These are phyloP conservation scores for Cladophialophora carrionii DNA, from an alignment of 2,329 filamentous ascomycete species.

Conservation along the genomic window DNA sequence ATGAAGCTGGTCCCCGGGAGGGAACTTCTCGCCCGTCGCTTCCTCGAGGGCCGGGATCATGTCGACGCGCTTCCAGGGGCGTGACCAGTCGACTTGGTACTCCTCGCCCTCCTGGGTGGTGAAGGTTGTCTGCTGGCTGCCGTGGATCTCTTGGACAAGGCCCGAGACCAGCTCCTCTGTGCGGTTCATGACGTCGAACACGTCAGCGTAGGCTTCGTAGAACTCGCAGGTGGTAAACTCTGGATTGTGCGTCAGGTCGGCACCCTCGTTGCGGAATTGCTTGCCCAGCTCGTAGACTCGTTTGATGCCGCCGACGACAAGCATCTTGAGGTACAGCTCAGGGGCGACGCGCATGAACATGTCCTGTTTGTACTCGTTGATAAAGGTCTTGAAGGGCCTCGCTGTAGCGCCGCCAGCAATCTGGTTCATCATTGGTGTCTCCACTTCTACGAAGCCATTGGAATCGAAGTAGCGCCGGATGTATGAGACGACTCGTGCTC, in stretches of 20 bases:
- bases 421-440: conserved; percentile 96
- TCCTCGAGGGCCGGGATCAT: conserved; percentile 96
- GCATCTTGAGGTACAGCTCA: conserved; percentile 95
- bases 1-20: conserved; percentile 83
- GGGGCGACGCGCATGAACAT: conserved; percentile 94
- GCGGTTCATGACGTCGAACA: conserved; percentile 86
- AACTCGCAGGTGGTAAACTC: conserved; percentile 99
- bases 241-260: conserved; percentile 93
- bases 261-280: conserved; percentile 92
- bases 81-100: conserved; percentile 94
- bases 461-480: conserved; percentile 87
- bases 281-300: conserved; percentile 94
- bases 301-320: conserved; percentile 90
- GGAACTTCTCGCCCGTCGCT: conserved; percentile 90
- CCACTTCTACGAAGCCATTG: conserved; percentile 87
- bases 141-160: conserved; percentile 84
- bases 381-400: conserved; percentile 90
- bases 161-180: conserved; percentile 92
- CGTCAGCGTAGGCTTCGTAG: conserved; percentile 90
- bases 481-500: conserved; percentile 85
- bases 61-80: conserved; percentile 88
- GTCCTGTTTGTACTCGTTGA: conserved; percentile 94
- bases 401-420: conserved; percentile 96
- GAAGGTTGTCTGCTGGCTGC: conserved; percentile 82
- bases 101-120: conserved; percentile 82